Evolutionary conservation across 768 basidiomycete genomes (phyloP).

Genomic region (Scleroderma citrinum): DNA sequence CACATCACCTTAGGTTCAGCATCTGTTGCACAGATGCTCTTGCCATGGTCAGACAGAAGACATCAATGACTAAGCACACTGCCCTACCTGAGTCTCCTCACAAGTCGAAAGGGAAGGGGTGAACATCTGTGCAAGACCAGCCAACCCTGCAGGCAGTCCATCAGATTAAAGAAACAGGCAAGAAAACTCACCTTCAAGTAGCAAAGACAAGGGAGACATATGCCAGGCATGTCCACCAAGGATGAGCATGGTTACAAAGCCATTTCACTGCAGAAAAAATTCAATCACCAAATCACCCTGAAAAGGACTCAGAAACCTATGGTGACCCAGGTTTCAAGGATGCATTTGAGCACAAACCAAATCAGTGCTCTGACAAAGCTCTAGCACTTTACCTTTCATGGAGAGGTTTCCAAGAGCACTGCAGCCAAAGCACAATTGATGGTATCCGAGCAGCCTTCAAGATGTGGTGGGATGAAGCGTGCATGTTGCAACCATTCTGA

Average conservation of each 20-base stretch:
- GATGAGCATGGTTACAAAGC: neutral
- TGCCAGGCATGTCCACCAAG: neutral
- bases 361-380: neutral
- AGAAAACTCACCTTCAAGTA: neutral
- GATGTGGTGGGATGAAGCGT: conserved; percentile 1
- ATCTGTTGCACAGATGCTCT: too few relatives aligned
- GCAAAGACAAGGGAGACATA: neutral
- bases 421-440: neutral
- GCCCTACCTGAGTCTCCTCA: neutral
- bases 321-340: neutral
- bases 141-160: neutral
- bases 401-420: conserved; percentile 1
- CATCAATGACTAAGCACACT: neutral
- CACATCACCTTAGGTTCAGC: too few relatives aligned
- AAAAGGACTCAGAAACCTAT: neutral
- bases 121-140: neutral
- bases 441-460: neutral
- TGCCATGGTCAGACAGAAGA: neutral
- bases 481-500: neutral
- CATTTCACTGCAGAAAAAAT: neutral
- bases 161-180: neutral
- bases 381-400: neutral
- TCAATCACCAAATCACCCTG: neutral
- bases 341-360: neutral
- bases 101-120: neutral